Percentiles rank a stretch among this genome's conserved stretches.
Conservation (phyloP, 192 early-diverging fungal species). For the Coemansia furcata region DNA sequence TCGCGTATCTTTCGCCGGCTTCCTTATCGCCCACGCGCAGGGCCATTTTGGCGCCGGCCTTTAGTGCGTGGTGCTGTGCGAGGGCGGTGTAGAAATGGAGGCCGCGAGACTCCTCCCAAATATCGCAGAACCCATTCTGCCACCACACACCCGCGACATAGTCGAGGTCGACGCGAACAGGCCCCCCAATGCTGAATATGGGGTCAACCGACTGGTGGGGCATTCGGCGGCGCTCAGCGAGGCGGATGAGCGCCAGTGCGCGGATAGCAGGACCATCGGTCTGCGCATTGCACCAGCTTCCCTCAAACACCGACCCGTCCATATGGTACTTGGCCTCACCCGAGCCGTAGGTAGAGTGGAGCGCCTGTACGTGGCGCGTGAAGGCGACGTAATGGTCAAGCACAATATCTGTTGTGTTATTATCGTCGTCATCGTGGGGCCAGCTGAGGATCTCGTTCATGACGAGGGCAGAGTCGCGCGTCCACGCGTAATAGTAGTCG, state of each 20-base stretch:
- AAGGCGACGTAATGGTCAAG: constrained; percentile 31
- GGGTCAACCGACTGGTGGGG: not conserved
- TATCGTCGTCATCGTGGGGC: not conserved
- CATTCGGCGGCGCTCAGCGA: not conserved
- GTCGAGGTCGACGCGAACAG: constrained; percentile 60
- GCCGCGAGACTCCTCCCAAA: constrained; percentile 80
- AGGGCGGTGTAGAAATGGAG: constrained; percentile 68
- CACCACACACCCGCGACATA: constrained; percentile 57
- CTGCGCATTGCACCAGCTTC: constrained; percentile 64
- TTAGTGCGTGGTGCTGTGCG: constrained; percentile 62
- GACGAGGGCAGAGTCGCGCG: constrained; percentile 62
- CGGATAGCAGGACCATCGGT: constrained; percentile 67
- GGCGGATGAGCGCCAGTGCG: constrained; percentile 15
- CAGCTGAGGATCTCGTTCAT: constrained; percentile 54
- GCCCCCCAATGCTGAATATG: constrained; percentile 18
- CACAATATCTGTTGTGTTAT: not conserved
- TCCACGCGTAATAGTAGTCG: constrained; percentile 79
- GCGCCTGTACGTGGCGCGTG: constrained; percentile 21
- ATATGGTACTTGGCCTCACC: constrained; percentile 69
- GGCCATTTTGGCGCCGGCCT: constrained; percentile 57
- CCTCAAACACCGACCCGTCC: constrained; percentile 54
- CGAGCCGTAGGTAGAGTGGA: constrained; percentile 26
- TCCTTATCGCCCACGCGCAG: not conserved
- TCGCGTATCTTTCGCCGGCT: constrained; percentile 31
- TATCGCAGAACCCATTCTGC: constrained; percentile 54